A percentile compares a stretch with the other conserved stretches of the same genome.
Conservation (phyloP, 129 eudicot species). For the Pseudognaphalium luteoalbum region DNA sequence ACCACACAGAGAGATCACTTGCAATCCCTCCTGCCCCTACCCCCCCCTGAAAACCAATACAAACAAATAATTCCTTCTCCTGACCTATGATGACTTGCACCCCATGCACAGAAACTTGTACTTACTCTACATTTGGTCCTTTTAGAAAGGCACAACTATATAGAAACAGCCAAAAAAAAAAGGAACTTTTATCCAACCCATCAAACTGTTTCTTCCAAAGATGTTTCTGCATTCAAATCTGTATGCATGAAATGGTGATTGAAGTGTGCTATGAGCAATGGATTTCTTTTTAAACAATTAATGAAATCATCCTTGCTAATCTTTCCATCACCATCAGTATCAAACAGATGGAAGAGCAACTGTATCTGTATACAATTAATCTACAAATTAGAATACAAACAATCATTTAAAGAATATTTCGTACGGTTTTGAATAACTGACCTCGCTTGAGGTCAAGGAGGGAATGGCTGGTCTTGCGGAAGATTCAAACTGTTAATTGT, state of each 20-base stretch:
- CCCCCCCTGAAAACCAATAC: neutral
- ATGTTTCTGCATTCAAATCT: constrained; percentile 28
- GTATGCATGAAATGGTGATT: constrained; percentile 46
- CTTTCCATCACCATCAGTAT: constrained; percentile 62
- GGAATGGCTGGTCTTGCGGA: constrained; percentile 41
- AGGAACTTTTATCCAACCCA: constrained; percentile 11
- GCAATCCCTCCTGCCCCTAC: constrained; percentile 17
- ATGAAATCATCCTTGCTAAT: constrained; percentile 74
- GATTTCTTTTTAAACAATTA: constrained; percentile 66
- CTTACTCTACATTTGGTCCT: constrained; percentile 9
- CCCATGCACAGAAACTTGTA: constrained; percentile 14
- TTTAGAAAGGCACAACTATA: constrained; percentile 9
- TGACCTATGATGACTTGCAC: constrained; percentile 11
- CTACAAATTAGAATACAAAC: neutral
- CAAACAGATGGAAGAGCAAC: constrained; percentile 62
- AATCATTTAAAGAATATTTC: neutral
- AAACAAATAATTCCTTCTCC: constrained; percentile 12
- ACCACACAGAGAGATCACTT: constrained; percentile 20
- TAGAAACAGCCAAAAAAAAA: neutral
- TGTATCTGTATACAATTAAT: constrained; percentile 43
- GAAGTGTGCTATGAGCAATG: constrained; percentile 77
- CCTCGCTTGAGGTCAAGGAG: constrained; percentile 57
- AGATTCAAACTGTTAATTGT: constrained; percentile 63
- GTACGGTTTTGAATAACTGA: constrained; percentile 25
- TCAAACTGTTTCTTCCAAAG: constrained; percentile 41